Evolutionary conservation across 148 eudicot genomes (phyloP), one percentile per base, ranked within the genome.

Genomic region (Vaccinium myrtillus): DNA sequence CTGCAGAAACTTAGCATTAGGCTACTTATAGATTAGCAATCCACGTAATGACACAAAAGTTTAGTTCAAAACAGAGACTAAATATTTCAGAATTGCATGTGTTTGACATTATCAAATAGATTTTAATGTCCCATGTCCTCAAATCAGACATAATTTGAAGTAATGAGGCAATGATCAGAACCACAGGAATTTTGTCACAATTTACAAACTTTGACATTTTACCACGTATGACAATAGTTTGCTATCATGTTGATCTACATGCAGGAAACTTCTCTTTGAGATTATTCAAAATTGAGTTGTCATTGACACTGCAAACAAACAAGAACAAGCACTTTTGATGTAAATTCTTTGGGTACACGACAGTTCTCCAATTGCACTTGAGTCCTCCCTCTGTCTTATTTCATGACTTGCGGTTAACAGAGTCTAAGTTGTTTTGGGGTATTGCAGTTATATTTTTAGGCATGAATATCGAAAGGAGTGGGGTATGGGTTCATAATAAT

Each of bases 1-100:
- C 99, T 97, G 91, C 21, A 74, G 63, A 85, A 65, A 79, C 49
- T 50, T 25, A 50, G 30, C 9, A 36, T 36, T 55, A 82, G 32
- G 58, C 73, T 49, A 55, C 58, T 65, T 70, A 21, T 6, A 23
- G 25, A 76, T 39, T 71, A 83, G 46, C 80, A 76, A 15, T 58
- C 13, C 5, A 7, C 53, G n/a, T 13, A 32, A 82, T 39, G 73
- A 48, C 74, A 25, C 36, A 81, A 67, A 82, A 30, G 12, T n/a
- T 65, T 69, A 12, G 1, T 14, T 65, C 48, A n/a, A 53, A 71
- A 55, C 32, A 73, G 73, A 73, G 16, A 82, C 39, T 32, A 27
- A 27, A 69, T 18, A 51, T 5, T 25, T n/a, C 59, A 77, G 23
- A 50, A n/a, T 50, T 23, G 80, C 82, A 36, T 43, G 43, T n/a